Percentiles rank a stretch among this genome's conserved stretches.
These are phyloP conservation scores for Triticum urartu DNA, from an alignment of 176 grass and related monocot species.

Conservation along the genomic window DNA sequence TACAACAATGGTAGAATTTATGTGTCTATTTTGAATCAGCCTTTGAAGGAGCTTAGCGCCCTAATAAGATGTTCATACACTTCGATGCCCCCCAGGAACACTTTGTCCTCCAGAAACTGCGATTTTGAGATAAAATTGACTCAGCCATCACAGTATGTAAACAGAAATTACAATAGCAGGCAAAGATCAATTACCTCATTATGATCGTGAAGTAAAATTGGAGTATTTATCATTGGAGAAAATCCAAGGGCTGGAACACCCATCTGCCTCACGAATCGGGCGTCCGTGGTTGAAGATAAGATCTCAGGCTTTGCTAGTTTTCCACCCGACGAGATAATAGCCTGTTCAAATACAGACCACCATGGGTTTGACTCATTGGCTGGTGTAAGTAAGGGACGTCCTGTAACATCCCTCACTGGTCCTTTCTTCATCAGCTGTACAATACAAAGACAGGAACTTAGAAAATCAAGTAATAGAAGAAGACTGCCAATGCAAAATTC, in stretches of 20 bases:
- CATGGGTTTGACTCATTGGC: constrained; percentile 88
- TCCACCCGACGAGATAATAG: constrained; percentile 54
- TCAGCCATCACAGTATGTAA: not conserved
- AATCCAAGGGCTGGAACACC: constrained; percentile 86
- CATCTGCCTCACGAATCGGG: constrained; percentile 73
- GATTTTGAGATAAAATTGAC: not conserved
- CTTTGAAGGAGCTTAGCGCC: constrained; percentile 61
- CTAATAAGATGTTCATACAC: constrained; percentile 79
- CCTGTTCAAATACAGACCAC: constrained; percentile 75
- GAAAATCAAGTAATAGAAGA: not conserved
- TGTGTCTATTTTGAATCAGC: constrained; percentile 9
- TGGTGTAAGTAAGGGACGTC: constrained; percentile 46
- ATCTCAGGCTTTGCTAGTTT: constrained; percentile 83
- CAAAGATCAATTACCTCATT: constrained; percentile 54
- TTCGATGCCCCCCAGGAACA: constrained; percentile 83
- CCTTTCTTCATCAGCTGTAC: constrained; percentile 58
- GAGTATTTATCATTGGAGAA: constrained; percentile 87
- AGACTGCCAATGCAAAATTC: not conserved
- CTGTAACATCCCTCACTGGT: constrained; percentile 46
- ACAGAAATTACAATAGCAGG: not conserved
- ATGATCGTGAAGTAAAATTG: constrained; percentile 87
- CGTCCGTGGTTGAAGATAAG: constrained; percentile 75
- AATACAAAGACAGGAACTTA: not conserved
- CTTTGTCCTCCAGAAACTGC: constrained; percentile 86
- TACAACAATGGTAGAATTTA: constrained; percentile 7